Evolutionary conservation across 2,329 filamentous ascomycete genomes (phyloP).

Genomic region (Lasiodiplodia hormozganensis): DNA sequence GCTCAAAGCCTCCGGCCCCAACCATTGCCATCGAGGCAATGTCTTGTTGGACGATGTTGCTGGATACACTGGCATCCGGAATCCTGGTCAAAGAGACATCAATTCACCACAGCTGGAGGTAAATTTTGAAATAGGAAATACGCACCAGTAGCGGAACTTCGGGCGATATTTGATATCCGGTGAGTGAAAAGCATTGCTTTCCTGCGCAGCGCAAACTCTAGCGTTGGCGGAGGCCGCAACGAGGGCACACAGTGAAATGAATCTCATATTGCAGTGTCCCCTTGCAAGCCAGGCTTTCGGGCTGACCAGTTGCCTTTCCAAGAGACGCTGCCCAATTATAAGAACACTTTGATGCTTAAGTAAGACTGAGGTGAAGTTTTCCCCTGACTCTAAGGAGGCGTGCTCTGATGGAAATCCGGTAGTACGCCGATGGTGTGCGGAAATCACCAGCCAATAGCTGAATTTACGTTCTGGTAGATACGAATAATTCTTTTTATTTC

Average conservation of each 20-base stretch:
- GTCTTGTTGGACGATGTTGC: slow-evolving; percentile 29
- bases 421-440: neutral
- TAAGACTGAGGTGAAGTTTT: too few relatives aligned
- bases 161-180: slow-evolving; percentile 30
- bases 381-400: too few relatives aligned
- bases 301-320: too few relatives aligned
- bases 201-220: too few relatives aligned
- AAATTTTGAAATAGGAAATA: neutral
- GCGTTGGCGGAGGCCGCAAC: too few relatives aligned
- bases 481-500: neutral
- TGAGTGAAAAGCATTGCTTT: too few relatives aligned
- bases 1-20: slow-evolving; percentile 35
- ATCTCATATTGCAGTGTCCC: too few relatives aligned
- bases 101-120: neutral
- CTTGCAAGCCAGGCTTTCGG: too few relatives aligned
- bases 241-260: too few relatives aligned
- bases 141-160: slow-evolving; percentile 37
- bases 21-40: slow-evolving; percentile 28
- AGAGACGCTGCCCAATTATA: too few relatives aligned
- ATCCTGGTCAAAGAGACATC: slow-evolving; percentile 29
- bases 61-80: slow-evolving; percentile 34
- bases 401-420: neutral
- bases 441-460: neutral
- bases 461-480: neutral
- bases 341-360: too few relatives aligned